These are phyloP conservation scores for Fomitopsis betulina DNA, from an alignment of 1,284 basidiomycete genomes.

Conservation along the genomic window DNA sequence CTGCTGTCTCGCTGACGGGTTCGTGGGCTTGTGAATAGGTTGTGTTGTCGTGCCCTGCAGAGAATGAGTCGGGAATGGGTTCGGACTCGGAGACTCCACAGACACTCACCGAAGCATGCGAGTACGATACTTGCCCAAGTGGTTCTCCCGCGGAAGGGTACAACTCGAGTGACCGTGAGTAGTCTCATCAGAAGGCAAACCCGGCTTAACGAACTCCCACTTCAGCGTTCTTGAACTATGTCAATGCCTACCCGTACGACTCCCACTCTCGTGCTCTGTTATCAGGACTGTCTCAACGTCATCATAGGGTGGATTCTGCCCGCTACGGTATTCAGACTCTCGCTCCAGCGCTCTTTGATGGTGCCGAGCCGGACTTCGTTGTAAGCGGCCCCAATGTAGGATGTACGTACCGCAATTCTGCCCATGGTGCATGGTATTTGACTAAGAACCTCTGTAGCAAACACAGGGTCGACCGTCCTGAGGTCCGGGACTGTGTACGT, in stretches of 20 bases:
- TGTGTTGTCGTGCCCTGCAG: slow-evolving; percentile 37
- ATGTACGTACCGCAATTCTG: slow-evolving; percentile 7
- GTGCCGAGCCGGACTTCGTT: slow-evolving; percentile 41
- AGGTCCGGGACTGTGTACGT: slow-evolving; percentile 20
- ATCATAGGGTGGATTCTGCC: slow-evolving; percentile 36
- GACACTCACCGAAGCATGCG: slow-evolving; percentile 29
- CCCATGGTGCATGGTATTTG: too few relatives aligned
- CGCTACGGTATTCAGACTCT: slow-evolving; percentile 44
- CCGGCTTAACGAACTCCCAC: not conserved
- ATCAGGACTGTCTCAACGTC: not conserved
- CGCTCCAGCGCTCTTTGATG: slow-evolving; percentile 36
- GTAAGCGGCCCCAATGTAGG: slow-evolving; percentile 31
- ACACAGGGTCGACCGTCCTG: slow-evolving; percentile 11
- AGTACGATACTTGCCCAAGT: slow-evolving; percentile 35
- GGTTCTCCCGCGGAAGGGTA: slow-evolving; percentile 39
- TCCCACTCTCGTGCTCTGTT: not conserved
- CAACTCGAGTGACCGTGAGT: slow-evolving; percentile 38
- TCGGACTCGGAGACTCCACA: slow-evolving; percentile 25
- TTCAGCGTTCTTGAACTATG: slow-evolving; percentile 19
- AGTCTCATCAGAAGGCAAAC: not conserved
- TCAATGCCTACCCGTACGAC: slow-evolving; percentile 19
- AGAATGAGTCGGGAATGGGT: slow-evolving; percentile 40
- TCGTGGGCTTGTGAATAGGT: slow-evolving; percentile 23
- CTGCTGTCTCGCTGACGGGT: not conserved
- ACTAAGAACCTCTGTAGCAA: slow-evolving; percentile 5